phyloP scores from a whole-genome alignment of 345 rosid genomes.

The Euphorbia peplus region DNA sequence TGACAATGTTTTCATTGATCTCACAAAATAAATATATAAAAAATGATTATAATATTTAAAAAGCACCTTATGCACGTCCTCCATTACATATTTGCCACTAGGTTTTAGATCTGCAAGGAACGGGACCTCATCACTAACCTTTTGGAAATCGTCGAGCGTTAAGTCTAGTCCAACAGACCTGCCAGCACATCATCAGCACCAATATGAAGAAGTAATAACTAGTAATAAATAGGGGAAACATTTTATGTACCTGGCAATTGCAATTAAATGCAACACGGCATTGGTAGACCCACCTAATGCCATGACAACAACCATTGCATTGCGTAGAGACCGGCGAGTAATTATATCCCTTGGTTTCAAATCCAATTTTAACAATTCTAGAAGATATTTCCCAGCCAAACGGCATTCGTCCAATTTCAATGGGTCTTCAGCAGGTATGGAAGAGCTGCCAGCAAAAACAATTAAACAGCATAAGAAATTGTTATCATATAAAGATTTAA shows the following conservation, averaged over 20 bases:
- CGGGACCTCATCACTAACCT: conserved; percentile 85
- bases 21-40: not conserved
- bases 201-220: conserved; percentile 9
- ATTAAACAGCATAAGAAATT: conserved; percentile 7
- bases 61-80: conserved; percentile 87
- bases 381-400: conserved; percentile 82
- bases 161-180: conserved; percentile 96
- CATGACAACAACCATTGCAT: conserved; percentile 99
- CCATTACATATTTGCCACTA: conserved; percentile 98
- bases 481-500: conserved; percentile 6
- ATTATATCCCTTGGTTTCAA: conserved; percentile 92
- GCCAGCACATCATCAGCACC: conserved; percentile 31
- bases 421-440: conserved; percentile 92
- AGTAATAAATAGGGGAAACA: conserved; percentile 1
- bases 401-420: conserved; percentile 91
- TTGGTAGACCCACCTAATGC: conserved; percentile 98
- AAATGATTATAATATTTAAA: conserved; percentile 10
- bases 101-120: conserved; percentile 97
- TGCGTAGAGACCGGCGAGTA: conserved; percentile 69
- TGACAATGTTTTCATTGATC: not conserved
- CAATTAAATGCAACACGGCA: conserved; percentile 93
- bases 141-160: conserved; percentile 92
- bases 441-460: conserved; percentile 53
- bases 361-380: conserved; percentile 81
- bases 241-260: conserved; percentile 74